Evolutionary conservation across 805 yeast genomes (phyloP), one percentile per base, ranked within the genome.

Genomic region (Yamadazyma sp.): DNA sequence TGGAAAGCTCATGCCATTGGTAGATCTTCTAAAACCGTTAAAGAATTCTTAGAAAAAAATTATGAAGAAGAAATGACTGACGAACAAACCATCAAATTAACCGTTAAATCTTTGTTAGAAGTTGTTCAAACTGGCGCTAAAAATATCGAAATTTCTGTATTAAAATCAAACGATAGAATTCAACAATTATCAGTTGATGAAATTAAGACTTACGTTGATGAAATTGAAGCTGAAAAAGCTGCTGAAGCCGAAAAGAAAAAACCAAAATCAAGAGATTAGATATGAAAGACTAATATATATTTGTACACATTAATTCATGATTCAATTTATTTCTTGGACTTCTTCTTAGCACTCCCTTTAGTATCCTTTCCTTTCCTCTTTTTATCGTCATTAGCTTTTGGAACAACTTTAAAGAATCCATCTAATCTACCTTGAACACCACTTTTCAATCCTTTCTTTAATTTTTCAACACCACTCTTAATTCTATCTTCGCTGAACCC

Each of bases 1-100:
- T 93, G 98, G 98, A 86, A 89, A 60, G 97, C 98, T 22, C 91
- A 86, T 56, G 88, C 98, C 13, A 93, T 93, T 53, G 98, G 98
- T 39, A 80, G 96, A 55, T 84, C 93, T 43, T 77, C 93, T 44
- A 91, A 93, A 60, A 91, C 98, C 3, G 97, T 93, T 23, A 81
- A 95, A 49, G 98, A 93, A 60, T 86, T 89, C 50, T 74, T 93
- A 60, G 98, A 93, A 60, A 89, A 88, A 65, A 85, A 86, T 53
- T 87, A 86, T 65, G 59, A 55, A 41, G 75, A 80, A 63, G 80
- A 76, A 35, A 56, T 75, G 58, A 68, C 73, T 33, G 86, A 80
- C 44, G 78, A 78, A 23, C 82, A 77, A 24, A 82, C 96, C 15
- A 70, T 89, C 37, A 78, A 78, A 49, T 78, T 93, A 52, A 79